Percentiles rank a stretch among this genome's conserved stretches.
These are phyloP conservation scores for Neurospora sp. DNA, from an alignment of 495 filamentous ascomycete genomes.

Conservation along the genomic window DNA sequence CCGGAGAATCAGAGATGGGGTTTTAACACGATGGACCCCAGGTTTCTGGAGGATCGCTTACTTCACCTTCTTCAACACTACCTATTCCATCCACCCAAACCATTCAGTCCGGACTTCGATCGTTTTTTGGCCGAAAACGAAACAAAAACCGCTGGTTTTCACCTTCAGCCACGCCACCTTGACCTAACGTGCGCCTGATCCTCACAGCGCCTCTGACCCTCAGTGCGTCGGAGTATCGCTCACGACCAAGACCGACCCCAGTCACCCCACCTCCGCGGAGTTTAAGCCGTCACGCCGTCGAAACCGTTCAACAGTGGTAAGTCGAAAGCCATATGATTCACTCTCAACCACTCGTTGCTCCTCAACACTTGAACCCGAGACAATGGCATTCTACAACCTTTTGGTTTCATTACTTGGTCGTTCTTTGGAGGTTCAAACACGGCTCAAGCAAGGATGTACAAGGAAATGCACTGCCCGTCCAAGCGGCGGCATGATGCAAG, in stretches of 20 bases:
- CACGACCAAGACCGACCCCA: not conserved
- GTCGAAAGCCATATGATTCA: constrained; percentile 9
- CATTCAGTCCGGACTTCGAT: not conserved
- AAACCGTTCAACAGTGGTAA: not conserved
- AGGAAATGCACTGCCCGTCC: not conserved
- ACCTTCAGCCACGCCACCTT: constrained; percentile 7
- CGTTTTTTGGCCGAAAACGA: constrained; percentile 11
- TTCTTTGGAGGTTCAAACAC: not conserved
- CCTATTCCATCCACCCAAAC: not conserved
- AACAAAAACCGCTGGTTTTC: constrained; percentile 11
- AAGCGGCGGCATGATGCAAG: not conserved
- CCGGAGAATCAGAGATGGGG: not conserved
- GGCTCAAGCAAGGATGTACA: not conserved
- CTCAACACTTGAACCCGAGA: constrained; percentile 9
- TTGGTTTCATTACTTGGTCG: not conserved
- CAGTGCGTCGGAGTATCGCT: not conserved
- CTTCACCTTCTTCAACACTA: not conserved
- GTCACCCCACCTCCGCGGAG: not conserved
- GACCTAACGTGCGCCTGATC: constrained; percentile 19
- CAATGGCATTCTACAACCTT: not conserved
- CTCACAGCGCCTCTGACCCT: not conserved
- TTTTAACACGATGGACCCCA: not conserved
- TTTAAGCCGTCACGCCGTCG: not conserved
- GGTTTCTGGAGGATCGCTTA: not conserved
- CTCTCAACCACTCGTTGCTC: constrained; percentile 12